These are phyloP conservation scores for Pseudohalonectria lignicola DNA, from an alignment of 2,329 filamentous ascomycete species.

Conservation along the genomic window DNA sequence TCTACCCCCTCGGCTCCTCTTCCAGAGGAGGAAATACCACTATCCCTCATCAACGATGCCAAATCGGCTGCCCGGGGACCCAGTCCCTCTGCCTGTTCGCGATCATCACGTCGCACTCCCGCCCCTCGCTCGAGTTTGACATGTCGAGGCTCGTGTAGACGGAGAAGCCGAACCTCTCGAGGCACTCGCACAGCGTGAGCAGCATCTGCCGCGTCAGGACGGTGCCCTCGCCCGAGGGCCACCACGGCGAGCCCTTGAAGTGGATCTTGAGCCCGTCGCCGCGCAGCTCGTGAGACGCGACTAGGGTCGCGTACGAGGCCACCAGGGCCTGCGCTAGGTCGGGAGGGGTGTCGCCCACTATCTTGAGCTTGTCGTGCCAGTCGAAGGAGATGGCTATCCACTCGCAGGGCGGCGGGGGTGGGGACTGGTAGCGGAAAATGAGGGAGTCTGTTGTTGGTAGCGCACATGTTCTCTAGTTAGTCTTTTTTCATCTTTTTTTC, in stretches of 20 bases:
- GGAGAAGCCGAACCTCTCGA: conserved; percentile 24
- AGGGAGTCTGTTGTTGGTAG: conserved; percentile 16
- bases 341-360: conserved; percentile 17
- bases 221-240: conserved; percentile 18
- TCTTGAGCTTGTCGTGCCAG: conserved; percentile 14
- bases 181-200: conserved; percentile 18
- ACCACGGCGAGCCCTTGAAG: conserved; percentile 20
- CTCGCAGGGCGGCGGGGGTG: conserved; percentile 19
- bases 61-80: too few relatives aligned
- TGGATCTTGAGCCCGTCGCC: conserved; percentile 8
- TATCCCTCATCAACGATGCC: too few relatives aligned
- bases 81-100: conserved; percentile 6
- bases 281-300: conserved; percentile 4
- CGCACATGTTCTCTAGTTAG: not conserved
- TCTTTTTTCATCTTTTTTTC: not conserved
- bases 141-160: conserved; percentile 24
- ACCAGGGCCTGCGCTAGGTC: conserved; percentile 11
- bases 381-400: conserved; percentile 25
- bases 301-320: conserved; percentile 6
- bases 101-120: conserved; percentile 8
- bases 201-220: conserved; percentile 21
- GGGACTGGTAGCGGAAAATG: conserved; percentile 22
- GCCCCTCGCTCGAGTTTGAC: conserved; percentile 9
- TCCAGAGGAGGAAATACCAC: too few relatives aligned
- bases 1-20: too few relatives aligned